A percentile compares a stretch with the other conserved stretches of the same genome.
These are phyloP conservation scores for Penicillium desertorum DNA, from an alignment of 495 filamentous ascomycete species.

Conservation along the genomic window DNA sequence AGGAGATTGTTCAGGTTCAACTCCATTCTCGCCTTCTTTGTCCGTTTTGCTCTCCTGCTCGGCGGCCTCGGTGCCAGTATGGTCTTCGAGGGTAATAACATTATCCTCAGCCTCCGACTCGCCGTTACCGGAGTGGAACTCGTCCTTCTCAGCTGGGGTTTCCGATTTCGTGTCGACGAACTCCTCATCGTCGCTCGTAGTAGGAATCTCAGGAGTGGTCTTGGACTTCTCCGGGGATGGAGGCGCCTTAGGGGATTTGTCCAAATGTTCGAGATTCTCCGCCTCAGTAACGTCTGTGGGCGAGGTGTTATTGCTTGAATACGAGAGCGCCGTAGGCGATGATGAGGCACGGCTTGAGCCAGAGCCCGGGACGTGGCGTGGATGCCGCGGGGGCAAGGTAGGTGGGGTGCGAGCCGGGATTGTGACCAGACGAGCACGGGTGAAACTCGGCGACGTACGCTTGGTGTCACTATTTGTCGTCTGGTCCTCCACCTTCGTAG, in stretches of 20 bases:
- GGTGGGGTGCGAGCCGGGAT: slow-evolving; percentile 70
- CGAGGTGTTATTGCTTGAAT: slow-evolving; percentile 25
- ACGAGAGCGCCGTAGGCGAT: slow-evolving; percentile 30
- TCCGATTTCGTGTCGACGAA: slow-evolving; percentile 25
- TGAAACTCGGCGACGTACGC: slow-evolving; percentile 52
- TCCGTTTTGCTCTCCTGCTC: neutral
- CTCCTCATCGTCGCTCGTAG: slow-evolving; percentile 23
- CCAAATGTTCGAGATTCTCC: slow-evolving; percentile 14
- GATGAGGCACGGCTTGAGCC: slow-evolving; percentile 28
- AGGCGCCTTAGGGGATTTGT: slow-evolving; percentile 19
- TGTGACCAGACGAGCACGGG: slow-evolving; percentile 63
- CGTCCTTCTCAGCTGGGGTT: slow-evolving; percentile 31
- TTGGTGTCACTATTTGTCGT: slow-evolving; percentile 44
- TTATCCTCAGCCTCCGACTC: slow-evolving; percentile 1
- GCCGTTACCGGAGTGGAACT: slow-evolving; percentile 49
- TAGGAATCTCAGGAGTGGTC: slow-evolving; percentile 15
- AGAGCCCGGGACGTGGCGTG: slow-evolving; percentile 43
- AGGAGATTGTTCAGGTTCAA: neutral
- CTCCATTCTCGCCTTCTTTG: neutral
- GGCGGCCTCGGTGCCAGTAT: neutral
- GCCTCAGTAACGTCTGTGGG: slow-evolving; percentile 18
- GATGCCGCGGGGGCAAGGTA: slow-evolving; percentile 61
- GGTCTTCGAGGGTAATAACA: neutral
- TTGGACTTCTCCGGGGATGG: slow-evolving; percentile 25
- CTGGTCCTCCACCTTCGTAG: slow-evolving; percentile 48